These are phyloP conservation scores for Westerdykella aurantiaca DNA, from an alignment of 2,329 filamentous ascomycete genomes.

Conservation along the genomic window DNA sequence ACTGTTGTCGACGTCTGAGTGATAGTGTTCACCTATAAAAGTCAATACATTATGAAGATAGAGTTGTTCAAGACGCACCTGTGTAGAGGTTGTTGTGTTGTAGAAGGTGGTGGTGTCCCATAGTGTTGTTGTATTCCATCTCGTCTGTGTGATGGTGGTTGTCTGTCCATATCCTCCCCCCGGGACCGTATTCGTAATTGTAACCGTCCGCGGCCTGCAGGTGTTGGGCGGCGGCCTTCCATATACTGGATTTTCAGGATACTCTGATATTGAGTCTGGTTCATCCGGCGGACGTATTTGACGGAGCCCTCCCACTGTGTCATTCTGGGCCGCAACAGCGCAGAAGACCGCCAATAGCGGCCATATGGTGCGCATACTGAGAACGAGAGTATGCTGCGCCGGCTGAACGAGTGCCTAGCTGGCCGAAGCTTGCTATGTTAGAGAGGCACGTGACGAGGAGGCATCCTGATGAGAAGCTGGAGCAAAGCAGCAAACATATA, in stretches of 20 bases:
- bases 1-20: no score
- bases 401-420: conserved; percentile 22
- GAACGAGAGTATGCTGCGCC: conserved; percentile 24
- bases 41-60: no score
- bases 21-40: no score
- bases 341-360: conserved; percentile 20
- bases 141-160: background rate
- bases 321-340: conserved; percentile 15
- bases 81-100: background rate
- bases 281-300: background rate
- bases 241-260: background rate
- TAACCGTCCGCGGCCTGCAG: background rate
- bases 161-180: background rate
- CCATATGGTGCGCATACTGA: conserved; percentile 26
- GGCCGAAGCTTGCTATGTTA: conserved; percentile 16
- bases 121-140: conserved; percentile 6
- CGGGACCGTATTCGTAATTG: background rate
- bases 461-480: conserved; percentile 3
- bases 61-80: no score
- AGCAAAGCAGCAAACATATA: conserved; percentile 8
- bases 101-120: conserved; percentile 4
- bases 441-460: conserved; percentile 17
- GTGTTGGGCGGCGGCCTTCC: background rate
- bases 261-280: background rate
- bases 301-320: conserved; percentile 1